These are phyloP conservation scores for Trichoderma atroviride DNA, from an alignment of 2,329 filamentous ascomycete genomes.

Conservation along the genomic window DNA sequence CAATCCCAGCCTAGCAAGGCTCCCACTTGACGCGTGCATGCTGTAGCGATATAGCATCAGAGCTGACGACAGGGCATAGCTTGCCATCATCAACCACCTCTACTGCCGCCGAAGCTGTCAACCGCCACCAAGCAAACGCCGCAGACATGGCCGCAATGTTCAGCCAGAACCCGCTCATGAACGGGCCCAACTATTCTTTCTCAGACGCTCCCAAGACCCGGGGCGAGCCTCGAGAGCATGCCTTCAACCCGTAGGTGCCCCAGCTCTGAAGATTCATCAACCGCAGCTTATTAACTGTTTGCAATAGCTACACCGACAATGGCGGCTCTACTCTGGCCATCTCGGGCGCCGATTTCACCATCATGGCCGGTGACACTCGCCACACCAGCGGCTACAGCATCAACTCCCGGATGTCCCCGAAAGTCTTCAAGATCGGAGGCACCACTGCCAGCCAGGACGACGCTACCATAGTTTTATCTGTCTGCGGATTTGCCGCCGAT, in stretches of 20 bases:
- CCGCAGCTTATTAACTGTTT: slow-evolving; percentile 1
- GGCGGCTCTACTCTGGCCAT: slow-evolving; percentile 96
- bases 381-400: slow-evolving; percentile 97
- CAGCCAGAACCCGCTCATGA: slow-evolving; percentile 69
- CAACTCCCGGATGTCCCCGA: slow-evolving; percentile 93
- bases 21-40: slow-evolving; percentile 52
- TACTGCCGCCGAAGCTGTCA: slow-evolving; percentile 1
- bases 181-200: slow-evolving; percentile 71
- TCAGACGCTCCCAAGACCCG: slow-evolving; percentile 59
- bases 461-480: slow-evolving; percentile 84
- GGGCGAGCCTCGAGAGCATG: slow-evolving; percentile 69
- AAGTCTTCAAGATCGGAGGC: slow-evolving; percentile 96
- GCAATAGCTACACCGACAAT: slow-evolving; percentile 89
- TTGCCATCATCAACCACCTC: slow-evolving; percentile 26
- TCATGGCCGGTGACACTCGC: slow-evolving; percentile 96
- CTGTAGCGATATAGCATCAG: slow-evolving; percentile 35
- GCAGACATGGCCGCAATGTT: slow-evolving; percentile 66
- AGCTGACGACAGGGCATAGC: slow-evolving; percentile 23
- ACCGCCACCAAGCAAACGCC: neutral
- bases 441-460: slow-evolving; percentile 83
- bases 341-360: slow-evolving; percentile 89
- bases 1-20: slow-evolving; percentile 47
- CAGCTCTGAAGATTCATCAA: neutral
- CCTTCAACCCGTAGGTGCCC: slow-evolving; percentile 82
- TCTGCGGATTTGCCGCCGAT: slow-evolving; percentile 95